phyloP scores from a whole-genome alignment of 306 rosid species.

The Vigna angularis region DNA sequence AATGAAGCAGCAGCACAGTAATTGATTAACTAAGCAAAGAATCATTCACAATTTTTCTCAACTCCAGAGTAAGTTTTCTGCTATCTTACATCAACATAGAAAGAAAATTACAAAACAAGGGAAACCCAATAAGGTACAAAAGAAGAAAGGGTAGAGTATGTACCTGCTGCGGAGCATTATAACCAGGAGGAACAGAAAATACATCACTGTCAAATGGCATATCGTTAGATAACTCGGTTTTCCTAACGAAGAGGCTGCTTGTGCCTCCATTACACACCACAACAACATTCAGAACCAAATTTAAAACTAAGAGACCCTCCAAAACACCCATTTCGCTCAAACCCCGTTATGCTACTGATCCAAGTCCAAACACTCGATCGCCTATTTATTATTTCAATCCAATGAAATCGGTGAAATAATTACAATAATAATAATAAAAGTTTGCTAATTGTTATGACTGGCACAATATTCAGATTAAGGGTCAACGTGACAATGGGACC shows the following conservation, averaged over 20 bases:
- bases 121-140: neutral
- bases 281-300: slow-evolving; percentile 41
- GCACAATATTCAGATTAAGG: slow-evolving; percentile 22
- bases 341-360: slow-evolving; percentile 10
- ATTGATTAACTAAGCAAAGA: neutral
- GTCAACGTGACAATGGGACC: neutral
- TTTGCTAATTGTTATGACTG: neutral
- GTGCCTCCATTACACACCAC: slow-evolving; percentile 59
- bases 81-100: neutral
- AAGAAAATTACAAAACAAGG: neutral
- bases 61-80: too few species aligned
- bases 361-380: slow-evolving; percentile 31
- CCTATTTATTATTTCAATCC: neutral
- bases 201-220: slow-evolving; percentile 68
- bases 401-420: neutral
- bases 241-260: slow-evolving; percentile 59
- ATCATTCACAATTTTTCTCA: neutral
- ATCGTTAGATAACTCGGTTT: slow-evolving; percentile 50
- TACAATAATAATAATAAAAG: neutral
- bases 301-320: slow-evolving; percentile 17
- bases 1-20: neutral
- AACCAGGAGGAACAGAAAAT: slow-evolving; percentile 66
- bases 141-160: neutral
- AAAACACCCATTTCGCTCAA: slow-evolving; percentile 46
- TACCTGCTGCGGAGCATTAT: slow-evolving; percentile 89